Base-by-base conservation (phyloP, 768 basidiomycete species). In the Xanthoconium purpureum region DNA sequence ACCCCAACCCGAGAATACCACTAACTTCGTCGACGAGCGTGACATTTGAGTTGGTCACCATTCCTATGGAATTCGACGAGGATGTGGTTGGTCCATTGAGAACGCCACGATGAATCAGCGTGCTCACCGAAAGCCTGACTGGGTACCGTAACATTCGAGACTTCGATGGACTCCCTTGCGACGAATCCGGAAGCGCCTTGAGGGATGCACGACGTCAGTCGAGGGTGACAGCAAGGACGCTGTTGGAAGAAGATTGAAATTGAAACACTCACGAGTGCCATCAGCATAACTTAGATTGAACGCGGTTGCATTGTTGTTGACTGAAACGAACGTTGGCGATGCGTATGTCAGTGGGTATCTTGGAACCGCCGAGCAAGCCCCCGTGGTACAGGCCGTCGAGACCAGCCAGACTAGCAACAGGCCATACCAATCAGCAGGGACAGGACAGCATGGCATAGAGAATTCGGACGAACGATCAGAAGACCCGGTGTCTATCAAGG, bases 1-100 rank as follows among this genome's bases (percentile, higher is more conserved):
- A 92, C 1, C 90, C 89, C 30, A 92, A 73, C 20, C 90, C 90
- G 20, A 92, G 64, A 37, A 92, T 71, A 3, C 90, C 90, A 55
- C 88, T 91, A 9, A 84, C 75, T 47, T 86, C 68, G 63, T 88
- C 83, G 11, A 73, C 72, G 58, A 91, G 72, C 15, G 82, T 77
- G 35, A 91, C 77, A 64, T 87, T 88, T 20, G 83, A 83, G 39
- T 78, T 68, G 2, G 82, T 83, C 39, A 86, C 77, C 47, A 91
- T 64, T 17, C 82, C 88, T 91, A 43, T 20, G 14, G 15, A 18
- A 30, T 46, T n/a, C 13, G 44, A 37, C 24, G 15, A 15, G 44
- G 55, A 14, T 10, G 36, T n/a, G 36, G 18, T 63, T 32, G n/a
- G 42, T 58, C 13, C 13, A 47, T 35, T 44, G 17, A 39, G 24